Base-by-base conservation (phyloP, 768 basidiomycete genomes). In the Leccinellum luteum region DNA sequence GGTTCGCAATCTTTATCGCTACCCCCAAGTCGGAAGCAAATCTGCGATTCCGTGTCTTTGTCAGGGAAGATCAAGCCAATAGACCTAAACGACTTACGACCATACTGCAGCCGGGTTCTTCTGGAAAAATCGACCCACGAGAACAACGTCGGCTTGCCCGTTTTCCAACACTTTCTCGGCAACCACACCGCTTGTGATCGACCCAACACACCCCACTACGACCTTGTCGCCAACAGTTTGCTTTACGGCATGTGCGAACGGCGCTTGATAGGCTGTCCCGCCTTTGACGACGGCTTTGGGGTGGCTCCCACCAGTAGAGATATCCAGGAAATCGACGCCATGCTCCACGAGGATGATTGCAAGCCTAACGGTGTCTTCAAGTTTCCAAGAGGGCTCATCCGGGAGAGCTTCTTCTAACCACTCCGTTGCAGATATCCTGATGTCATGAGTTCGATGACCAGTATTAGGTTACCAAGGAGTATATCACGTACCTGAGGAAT, bases 321-420 rank as follows among this genome's bases (percentile, higher is more conserved):
- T 80, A 62, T 93, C 91, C 48, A 93, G 72, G 34, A 93, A 74
- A 69, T 92, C 92, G 52, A 92, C 80, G 6, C 89, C 89, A 45
- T 84, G 79, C 14, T 81, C 78, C 17, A 76, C 76, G 17, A 92
- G 78, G 60, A 85, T 79, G 17, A 76, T 73, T 2, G 85, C 81
- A 23, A 92, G 74, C 31, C 78, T 74, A 23, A 81, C 81, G 2
- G 86, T 89, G 66, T 92, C 90, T 66, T 87, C 83, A 1, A 81
- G 60, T 15, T 81, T 79, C 90, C 91, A 90, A 6, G 82, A 82
- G 12, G 80, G 79, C 59, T 87, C 82, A 56, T 86, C 73, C 0
- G 84, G 82, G 2, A 81, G 70, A 4, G 76, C 74, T 55, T 81
- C 77, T 61, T 85, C 84, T 8, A 89, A 73, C 85, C 89, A 89